phyloP scores from a whole-genome alignment of 2,329 filamentous ascomycete genomes.

The Colletotrichum sp. region DNA sequence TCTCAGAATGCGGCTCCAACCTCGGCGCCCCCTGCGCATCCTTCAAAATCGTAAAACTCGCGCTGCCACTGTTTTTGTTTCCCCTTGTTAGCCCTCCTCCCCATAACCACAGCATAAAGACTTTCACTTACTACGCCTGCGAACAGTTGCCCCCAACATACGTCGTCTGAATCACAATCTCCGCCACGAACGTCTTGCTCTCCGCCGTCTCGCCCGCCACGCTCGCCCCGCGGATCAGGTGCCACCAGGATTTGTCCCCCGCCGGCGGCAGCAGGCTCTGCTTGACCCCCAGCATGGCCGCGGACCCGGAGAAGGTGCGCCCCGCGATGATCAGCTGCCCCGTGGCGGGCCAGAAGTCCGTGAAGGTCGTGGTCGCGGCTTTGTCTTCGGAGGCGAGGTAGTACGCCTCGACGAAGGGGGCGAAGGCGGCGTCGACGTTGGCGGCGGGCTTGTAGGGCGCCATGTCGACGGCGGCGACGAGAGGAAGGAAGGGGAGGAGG shows the following conservation, averaged over 20 bases:
- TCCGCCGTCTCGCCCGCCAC: not conserved
- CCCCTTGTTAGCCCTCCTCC: not conserved
- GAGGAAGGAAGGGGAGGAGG: not conserved
- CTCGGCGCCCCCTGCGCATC: not conserved
- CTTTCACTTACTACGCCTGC: conserved; percentile 4
- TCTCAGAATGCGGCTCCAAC: not conserved
- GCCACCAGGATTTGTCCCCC: conserved; percentile 4
- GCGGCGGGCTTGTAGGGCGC: not conserved
- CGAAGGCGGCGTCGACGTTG: not conserved
- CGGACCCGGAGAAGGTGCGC: not conserved
- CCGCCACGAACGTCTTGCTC: conserved; percentile 1
- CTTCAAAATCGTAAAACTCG: conserved; percentile 9
- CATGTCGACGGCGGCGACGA: conserved; percentile 3
- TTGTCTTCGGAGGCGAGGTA: conserved; percentile 3
- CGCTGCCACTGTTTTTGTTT: not conserved
- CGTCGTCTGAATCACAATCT: conserved; percentile 12
- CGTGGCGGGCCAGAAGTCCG: conserved; percentile 13
- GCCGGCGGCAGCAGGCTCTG: conserved; percentile 1
- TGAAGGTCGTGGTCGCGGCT: not conserved
- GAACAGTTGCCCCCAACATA: not conserved
- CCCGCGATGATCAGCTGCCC: not conserved
- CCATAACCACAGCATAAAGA: too few species aligned
- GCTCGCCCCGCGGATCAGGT: conserved; percentile 8
- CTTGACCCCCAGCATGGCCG: conserved; percentile 1
- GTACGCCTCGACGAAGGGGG: not conserved